Percentiles rank a stretch among this genome's conserved stretches.
Evolutionary conservation across 2,329 filamentous ascomycete species (phyloP).

Genomic region (Emergomyces africanus): DNA sequence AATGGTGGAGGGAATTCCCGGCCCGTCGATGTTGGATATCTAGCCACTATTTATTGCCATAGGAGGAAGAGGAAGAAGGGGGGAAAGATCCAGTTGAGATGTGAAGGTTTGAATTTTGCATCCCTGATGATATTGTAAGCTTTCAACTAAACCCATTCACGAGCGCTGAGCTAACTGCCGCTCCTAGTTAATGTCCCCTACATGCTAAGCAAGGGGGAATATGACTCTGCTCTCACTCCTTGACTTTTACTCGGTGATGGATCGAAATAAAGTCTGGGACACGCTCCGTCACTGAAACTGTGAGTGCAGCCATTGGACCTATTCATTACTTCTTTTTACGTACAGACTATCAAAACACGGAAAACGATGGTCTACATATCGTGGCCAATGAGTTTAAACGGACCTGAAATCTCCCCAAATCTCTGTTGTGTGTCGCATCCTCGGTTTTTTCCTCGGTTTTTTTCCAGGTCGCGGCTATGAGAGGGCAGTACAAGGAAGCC

Average conservation of each 20-base stretch:
- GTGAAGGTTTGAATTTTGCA: too few species aligned
- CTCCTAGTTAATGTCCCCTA: slow-evolving; percentile 42
- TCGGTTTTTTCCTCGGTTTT: too few species aligned
- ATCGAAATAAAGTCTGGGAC: too few species aligned
- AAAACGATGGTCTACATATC: slow-evolving; percentile 6
- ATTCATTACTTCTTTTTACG: slow-evolving; percentile 36
- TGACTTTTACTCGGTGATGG: slow-evolving; percentile 44
- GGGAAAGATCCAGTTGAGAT: too few species aligned
- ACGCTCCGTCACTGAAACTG: slow-evolving; percentile 86
- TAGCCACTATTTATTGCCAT: too few species aligned
- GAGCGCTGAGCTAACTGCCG: slow-evolving; percentile 7
- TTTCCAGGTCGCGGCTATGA: slow-evolving; percentile 2
- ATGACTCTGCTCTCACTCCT: slow-evolving; percentile 69
- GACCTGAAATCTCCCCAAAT: slow-evolving; percentile 6
- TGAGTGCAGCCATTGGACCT: slow-evolving; percentile 88
- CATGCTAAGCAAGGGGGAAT: slow-evolving; percentile 68
- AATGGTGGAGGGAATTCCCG: too few species aligned
- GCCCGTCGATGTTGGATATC: too few species aligned
- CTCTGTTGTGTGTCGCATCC: slow-evolving; percentile 4
- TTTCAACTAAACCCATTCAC: background rate
- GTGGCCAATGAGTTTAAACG: slow-evolving; percentile 1
- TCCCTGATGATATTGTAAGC: slow-evolving; percentile 29
- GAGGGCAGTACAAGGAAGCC: slow-evolving; percentile 4
- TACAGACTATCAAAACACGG: slow-evolving; percentile 2
- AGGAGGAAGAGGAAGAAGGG: too few species aligned